Evolutionary conservation across 2,329 filamentous ascomycete genomes (phyloP), one percentile per base, ranked within the genome.

Genomic region (Spiromastix sp.): DNA sequence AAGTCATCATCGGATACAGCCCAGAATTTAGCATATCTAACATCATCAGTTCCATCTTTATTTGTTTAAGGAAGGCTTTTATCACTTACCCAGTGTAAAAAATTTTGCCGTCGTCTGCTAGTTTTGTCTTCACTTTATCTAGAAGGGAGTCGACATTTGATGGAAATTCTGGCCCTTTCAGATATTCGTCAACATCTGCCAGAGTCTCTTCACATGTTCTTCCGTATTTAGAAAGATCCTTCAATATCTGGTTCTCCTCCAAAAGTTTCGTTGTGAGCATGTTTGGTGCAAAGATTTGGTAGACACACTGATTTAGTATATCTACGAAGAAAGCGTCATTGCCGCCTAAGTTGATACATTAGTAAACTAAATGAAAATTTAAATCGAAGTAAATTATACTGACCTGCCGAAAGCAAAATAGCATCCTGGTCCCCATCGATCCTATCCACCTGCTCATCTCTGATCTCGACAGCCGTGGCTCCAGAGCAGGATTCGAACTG

Each of bases 21-120:
- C 10, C 17, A 32, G 30, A 32, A 32, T 18, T 32, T 32, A 6
- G 15, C 30, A 16, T 32, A 32, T 11, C 30, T 32, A 32, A 21
- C n/a, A n/a, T n/a, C n/a, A n/a, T n/a, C 17, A 32, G 1, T 4
- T 32, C 3, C 16, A 6, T 30, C n/a, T n/a, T 10, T 10, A 5
- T 4, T 30, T 30, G 4, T 13, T 15, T 17, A 3, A 6, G n/a
- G 15, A 30, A 15, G 5, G 10, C 30, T 13, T 10, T 19, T 18
- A 11, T n/a, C n/a, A 4, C 30, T 19, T 32, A 32, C 30, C 30
- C 30, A 21, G 30, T 32, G 9, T 18, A 16, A 18, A 18, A 32
- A 13, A 32, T 21, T 18, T 7, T 32, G 18, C 4, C 30, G 13
- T 32, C 30, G 9, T 32, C 17, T 4, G 30, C 4, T 19, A 32